phyloP scores from a whole-genome alignment of 192 early-diverging fungal species.

The Coemansia sp. region DNA sequence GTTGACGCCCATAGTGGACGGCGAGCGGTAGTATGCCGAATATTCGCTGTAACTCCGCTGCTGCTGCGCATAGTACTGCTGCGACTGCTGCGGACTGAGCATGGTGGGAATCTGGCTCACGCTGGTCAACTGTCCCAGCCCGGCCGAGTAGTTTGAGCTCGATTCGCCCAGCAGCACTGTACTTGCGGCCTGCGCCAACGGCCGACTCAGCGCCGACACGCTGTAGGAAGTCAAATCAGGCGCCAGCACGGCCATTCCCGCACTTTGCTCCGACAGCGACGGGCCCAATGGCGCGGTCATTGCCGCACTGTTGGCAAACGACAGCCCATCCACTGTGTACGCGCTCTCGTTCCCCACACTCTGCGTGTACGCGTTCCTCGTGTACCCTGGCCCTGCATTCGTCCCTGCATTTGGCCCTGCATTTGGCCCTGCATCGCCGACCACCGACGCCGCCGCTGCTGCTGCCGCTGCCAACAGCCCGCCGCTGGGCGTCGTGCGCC shows the following conservation, averaged over 20 bases:
- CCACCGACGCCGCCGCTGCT: constrained; percentile 31
- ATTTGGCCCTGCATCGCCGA: constrained; percentile 1
- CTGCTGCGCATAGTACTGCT: constrained; percentile 26
- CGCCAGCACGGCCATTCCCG: not conserved
- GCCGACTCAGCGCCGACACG: constrained; percentile 50
- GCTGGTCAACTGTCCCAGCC: not conserved
- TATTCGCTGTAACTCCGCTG: constrained; percentile 46
- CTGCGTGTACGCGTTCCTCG: not conserved
- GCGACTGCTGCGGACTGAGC: constrained; percentile 6
- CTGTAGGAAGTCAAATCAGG: constrained; percentile 46
- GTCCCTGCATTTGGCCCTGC: not conserved
- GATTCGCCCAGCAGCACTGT: constrained; percentile 25
- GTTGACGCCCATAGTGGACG: constrained; percentile 31
- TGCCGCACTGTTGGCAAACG: constrained; percentile 15
- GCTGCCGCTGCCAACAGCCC: constrained; percentile 34
- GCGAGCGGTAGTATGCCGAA: constrained; percentile 48
- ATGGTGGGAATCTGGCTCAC: constrained; percentile 16
- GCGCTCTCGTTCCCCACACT: constrained; percentile 4
- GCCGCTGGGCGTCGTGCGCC: constrained; percentile 13
- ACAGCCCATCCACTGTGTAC: constrained; percentile 17
- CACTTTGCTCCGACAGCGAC: constrained; percentile 16
- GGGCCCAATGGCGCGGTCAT: constrained; percentile 4
- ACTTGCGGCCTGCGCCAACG: constrained; percentile 29
- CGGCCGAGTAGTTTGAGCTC: too few relatives aligned
- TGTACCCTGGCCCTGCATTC: not conserved